Base-by-base conservation (phyloP, 2,329 filamentous ascomycete species). In the Exophiala bonariae region DNA sequence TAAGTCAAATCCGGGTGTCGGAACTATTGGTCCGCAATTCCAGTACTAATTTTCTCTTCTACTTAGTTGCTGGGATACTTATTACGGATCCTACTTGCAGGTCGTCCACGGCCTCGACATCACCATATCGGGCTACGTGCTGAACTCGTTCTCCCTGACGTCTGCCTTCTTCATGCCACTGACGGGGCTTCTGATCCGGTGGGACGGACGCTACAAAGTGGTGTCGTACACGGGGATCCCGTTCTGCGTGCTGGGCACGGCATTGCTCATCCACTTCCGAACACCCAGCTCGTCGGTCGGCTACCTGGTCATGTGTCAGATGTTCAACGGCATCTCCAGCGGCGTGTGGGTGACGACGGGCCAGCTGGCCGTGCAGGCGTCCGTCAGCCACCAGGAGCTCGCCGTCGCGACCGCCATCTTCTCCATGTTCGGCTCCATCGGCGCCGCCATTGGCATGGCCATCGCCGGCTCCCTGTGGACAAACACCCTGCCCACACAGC, bases 311-410 rank as follows among this genome's bases (percentile, higher is more conserved):
- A 71, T 77, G 68, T 74, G 70, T 49, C 75, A 79, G 55, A 68
- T 79, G 49, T 68, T 79, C 55, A 73, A 77, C 48, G 74, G 75
- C 19, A 61, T 77, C 48, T 69, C 69, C 16, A 75, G 74, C 9
- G 72, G 72, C 49, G 72, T 74, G 30, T 67, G 77, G 11, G 70
- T 78, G 37, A 70, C 78, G 52, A 69, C 70, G 53, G 67, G 77
- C 56, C 74, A 83, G 55, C 73, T 83, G 41, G 76, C 79, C 9
- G 73, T 82, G 34, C 75, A 82, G 60, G 70, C 76, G 1, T 71
- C 74, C 3, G 73, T 75, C 0, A 69, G 70, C 3, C 52, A 50
- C 16, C 78, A 82, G 48, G 67, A 78, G 47, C 69, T 79, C 51
- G 65, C 82, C 6, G 73, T 78, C 18, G 67, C 78, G 32, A 65